Evolutionary conservation across 805 yeast genomes (phyloP), one percentile per base, ranked within the genome.

Genomic region (Schizosaccharomyces cryophilus): DNA sequence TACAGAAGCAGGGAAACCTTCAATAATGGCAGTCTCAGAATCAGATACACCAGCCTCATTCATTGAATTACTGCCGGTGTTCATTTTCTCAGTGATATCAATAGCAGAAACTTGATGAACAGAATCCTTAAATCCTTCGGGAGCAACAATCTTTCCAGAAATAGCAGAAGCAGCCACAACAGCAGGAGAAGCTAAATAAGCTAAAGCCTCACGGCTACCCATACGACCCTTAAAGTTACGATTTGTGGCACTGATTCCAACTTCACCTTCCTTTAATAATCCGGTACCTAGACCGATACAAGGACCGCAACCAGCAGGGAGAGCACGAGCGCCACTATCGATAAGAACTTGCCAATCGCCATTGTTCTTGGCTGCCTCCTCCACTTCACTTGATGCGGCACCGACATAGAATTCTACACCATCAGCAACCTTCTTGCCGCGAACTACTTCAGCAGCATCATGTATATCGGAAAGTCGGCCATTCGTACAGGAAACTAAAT

Each of bases 271-370:
- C 73, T 93, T 83, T 66, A 93, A 76, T 65, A 93, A 75, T 60
- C 99, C 99, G 35, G 94, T 78, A 62, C 99, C 99, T 62, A 93
- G 76, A 45, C 99, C 99, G 69, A 93, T 93, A 76, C 99, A 93
- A 29, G 99, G 99, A 58, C 99, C 99, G 75, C 99, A 93, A 26
- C 99, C 99, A 17, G 98, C 95, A 24, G 97, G 97, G 66, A 93
- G 79, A 42, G 96, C 87, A 67, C 75, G 85, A 63, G 96, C 95
- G 61, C 99, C 99, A 9, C 97, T 95, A 62, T 83, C 90, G 59
- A 93, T 68, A 62, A 93, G 77, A 24, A 80, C 81, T 67, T 88
- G 78, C 98, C 99, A 94, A 17, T 95, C 94, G 62, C 99, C 98
- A 55, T 73, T 75, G 42, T 80, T 79, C 73, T 85, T 95, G 58